A percentile compares a stretch with the other conserved stretches of the same genome.
These are phyloP conservation scores for Corynascus novoguineensis DNA, from an alignment of 495 filamentous ascomycete genomes.

Conservation along the genomic window DNA sequence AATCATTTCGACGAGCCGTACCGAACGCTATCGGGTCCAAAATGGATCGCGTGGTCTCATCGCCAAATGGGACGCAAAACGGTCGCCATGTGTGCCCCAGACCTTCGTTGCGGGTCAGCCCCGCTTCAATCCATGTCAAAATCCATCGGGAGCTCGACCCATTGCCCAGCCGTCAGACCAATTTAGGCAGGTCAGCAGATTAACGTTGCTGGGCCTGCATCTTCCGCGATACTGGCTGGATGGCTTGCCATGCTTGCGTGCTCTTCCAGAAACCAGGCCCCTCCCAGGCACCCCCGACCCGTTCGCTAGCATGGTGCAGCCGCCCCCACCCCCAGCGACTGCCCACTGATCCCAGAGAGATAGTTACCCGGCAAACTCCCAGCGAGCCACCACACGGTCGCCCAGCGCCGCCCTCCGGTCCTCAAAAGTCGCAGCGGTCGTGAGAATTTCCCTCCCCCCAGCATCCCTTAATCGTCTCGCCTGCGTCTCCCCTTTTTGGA, in stretches of 20 bases:
- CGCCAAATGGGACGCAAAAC: constrained; percentile 11
- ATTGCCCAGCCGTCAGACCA: constrained; percentile 31
- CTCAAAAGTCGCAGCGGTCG: background rate
- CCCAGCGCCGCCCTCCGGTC: constrained; percentile 10
- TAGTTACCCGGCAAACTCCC: too few species aligned
- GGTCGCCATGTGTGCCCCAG: constrained; percentile 19
- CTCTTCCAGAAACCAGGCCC: constrained; percentile 13
- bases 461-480: background rate
- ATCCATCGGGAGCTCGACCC: constrained; percentile 22
- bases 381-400: background rate
- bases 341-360: background rate
- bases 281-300: background rate
- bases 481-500: constrained; percentile 4
- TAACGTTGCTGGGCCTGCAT: constrained; percentile 22
- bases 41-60: constrained; percentile 8
- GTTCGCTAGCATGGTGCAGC: constrained; percentile 2
- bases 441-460: constrained; percentile 18
- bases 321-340: too few species aligned
- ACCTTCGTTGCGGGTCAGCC: constrained; percentile 17
- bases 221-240: constrained; percentile 23
- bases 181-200: constrained; percentile 36
- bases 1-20: constrained; percentile 4
- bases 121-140: constrained; percentile 29
- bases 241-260: constrained; percentile 7
- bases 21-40: constrained; percentile 20